Evolutionary conservation across 345 rosid genomes (phyloP), one percentile per base, ranked within the genome.

Genomic region (Hypericum androsaemum): DNA sequence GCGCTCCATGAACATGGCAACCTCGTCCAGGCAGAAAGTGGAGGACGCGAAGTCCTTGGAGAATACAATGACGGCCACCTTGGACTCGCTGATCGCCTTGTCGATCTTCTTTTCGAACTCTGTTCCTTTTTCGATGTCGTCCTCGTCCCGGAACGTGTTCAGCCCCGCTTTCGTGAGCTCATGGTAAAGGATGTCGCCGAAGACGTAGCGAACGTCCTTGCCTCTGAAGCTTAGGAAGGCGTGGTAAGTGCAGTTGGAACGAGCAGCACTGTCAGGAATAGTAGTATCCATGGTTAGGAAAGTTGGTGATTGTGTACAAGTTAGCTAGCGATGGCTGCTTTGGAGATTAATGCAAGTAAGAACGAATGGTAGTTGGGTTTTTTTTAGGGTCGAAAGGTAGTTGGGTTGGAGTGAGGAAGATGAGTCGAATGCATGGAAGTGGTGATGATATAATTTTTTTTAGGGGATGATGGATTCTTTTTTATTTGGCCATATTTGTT

Each of bases 51-150:
- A 49, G n/a, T 49, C 32, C n/a, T 32, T 11, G 7, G 53, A 49
- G 37, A 49, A 32, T 12, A 49, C 38, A 2, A 49, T 32, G 12
- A 49, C 53, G 12, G 53, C 53, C 53, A 49, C 32, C 53, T 9
- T 49, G 13, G 53, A 49, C n/a, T 49, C 53, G 8, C 32, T 5
- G 10, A 49, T 49, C 38, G 53, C 38, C 38, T 49, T 49, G 0
- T 16, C 37, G 7, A 17, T 7, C 38, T 37, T 4, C 11, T 49
- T 37, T 2, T 17, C 11, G 53, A 49, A 16, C 6, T 49, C 53
- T 2, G 17, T 37, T 1, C 53, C 53, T 49, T 37, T 17, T 10
- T 12, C 12, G 38, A 49, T 35, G 53, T 32, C 3, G 16, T 5
- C 53, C 13, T 49, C 12, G 38, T 49, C 53, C 37, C 17, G 17